Evolutionary conservation across 108 stramenopile species (phyloP).

Genomic region (Stephanodiscus triporus): DNA sequence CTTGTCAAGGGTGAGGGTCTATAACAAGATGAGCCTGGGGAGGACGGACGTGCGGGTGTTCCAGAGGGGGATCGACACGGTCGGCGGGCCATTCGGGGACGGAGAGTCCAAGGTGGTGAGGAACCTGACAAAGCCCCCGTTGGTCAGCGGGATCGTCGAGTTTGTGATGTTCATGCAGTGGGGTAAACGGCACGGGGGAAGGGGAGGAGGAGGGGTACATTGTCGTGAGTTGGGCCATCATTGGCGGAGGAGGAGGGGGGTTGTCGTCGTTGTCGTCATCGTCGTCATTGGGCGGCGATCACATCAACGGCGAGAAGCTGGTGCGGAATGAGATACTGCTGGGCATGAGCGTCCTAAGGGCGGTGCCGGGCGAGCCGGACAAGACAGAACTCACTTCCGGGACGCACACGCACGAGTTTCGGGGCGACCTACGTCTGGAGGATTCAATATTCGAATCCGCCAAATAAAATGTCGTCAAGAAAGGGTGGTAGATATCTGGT

Average conservation of each 20-base stretch:
- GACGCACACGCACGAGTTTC: no score
- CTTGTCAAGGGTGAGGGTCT: conserved; percentile 67
- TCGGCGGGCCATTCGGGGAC: conserved; percentile 48
- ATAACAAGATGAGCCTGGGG: conserved; percentile 88
- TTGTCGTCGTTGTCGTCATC: no score
- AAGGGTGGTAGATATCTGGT: no score
- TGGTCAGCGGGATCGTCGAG: conserved; percentile 63
- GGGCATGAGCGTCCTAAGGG: conserved; percentile 80
- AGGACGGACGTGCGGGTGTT: conserved; percentile 61
- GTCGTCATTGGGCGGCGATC: conserved; percentile 20
- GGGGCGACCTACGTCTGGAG: no score
- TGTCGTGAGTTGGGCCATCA: no score
- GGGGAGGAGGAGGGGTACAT: no score
- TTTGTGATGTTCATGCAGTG: conserved; percentile 75
- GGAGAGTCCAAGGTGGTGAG: conserved; percentile 80
- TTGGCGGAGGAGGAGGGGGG: no score
- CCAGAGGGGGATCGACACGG: conserved; percentile 47
- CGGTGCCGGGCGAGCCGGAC: conserved; percentile 56
- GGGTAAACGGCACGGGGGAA: no score
- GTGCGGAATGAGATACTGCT: conserved; percentile 77
- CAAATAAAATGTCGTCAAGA: no score
- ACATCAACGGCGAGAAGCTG: conserved; percentile 23
- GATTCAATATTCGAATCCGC: no score
- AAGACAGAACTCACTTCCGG: conserved; percentile 74
- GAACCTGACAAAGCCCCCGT: conserved; percentile 75